Evolutionary conservation across 345 rosid genomes (phyloP), one percentile per base, ranked within the genome.

Genomic region (Murraya paniculata): DNA sequence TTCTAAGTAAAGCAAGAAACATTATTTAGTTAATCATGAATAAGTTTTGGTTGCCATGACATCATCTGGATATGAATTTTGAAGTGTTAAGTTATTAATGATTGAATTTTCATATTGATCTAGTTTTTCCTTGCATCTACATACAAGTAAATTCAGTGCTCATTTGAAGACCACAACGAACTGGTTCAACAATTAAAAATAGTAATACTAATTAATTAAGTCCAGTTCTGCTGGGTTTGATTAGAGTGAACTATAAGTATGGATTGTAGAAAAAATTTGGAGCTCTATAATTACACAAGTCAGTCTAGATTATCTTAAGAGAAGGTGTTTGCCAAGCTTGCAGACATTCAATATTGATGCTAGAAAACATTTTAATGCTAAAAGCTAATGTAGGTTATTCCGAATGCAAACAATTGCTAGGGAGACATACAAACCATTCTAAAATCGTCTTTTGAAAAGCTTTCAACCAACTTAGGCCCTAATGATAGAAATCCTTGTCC

Each of bases 401-500:
- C 22, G 45, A 50, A 1, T n/a, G 7, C 50, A 0, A 68, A 31
- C 33, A 33, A 62, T 30, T 62, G 4, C 9, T 16, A 13, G 35
- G 11, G 2, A 7, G 24, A n/a, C 0, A 33, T 64, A 76, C 82
- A 61, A 28, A 80, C 94, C 95, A 79, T 78, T 36, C 92, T 77
- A 31, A 30, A 77, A 68, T 93, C 95, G 28, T 78, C 81, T 27
- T 87, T 50, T 0, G 80, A 36, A 0, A 93, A 30, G 59, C 62
- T 85, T 58, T 89, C 92, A 72, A 81, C 66, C 31, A 91, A 8
- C 65, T 91, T 88, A 18, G 91, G 75, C 70, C 97, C 94, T 2
- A 78, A 56, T 22, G 93, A 86, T 1, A 93, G 71, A 83, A 93
- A 91, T 7, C 95, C 95, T 57, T 91, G 82, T 60, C 93, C 94